Conservation (phyloP, 2,329 filamentous ascomycete genomes). For the Bipolaris victoriae region DNA sequence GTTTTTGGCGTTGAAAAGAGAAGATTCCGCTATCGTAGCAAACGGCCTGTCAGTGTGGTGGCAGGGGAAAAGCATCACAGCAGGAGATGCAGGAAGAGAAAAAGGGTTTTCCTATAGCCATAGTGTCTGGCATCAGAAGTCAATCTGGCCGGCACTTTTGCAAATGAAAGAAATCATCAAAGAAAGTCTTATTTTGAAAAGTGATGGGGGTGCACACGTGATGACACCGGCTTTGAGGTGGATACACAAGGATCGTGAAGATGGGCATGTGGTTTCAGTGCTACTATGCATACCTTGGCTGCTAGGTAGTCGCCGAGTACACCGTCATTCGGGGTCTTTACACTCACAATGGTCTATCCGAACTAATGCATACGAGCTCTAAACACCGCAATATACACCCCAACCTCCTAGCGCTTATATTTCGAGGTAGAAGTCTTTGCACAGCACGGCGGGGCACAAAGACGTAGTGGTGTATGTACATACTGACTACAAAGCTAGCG, state of each 20-base stretch:
- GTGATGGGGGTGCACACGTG: background rate
- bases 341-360: background rate
- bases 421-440: background rate
- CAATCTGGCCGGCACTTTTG: conserved; percentile 8
- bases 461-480: no score
- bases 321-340: background rate
- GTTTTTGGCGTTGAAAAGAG: conserved; percentile 19
- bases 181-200: background rate
- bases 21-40: conserved; percentile 15
- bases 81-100: conserved; percentile 9
- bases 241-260: background rate
- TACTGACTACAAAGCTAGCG: background rate
- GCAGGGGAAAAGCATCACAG: conserved; percentile 16
- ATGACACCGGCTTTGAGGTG: background rate
- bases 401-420: background rate
- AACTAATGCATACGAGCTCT: no score
- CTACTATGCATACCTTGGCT: background rate
- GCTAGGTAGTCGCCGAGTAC: background rate
- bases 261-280: background rate
- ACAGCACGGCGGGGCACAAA: background rate
- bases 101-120: conserved; percentile 25
- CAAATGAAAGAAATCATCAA: conserved; percentile 17
- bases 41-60: conserved; percentile 15
- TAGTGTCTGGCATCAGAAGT: conserved; percentile 13
- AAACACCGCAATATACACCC: background rate